These are phyloP conservation scores for Musa beccarii DNA, from an alignment of 176 grass and related monocot genomes.

Conservation along the genomic window DNA sequence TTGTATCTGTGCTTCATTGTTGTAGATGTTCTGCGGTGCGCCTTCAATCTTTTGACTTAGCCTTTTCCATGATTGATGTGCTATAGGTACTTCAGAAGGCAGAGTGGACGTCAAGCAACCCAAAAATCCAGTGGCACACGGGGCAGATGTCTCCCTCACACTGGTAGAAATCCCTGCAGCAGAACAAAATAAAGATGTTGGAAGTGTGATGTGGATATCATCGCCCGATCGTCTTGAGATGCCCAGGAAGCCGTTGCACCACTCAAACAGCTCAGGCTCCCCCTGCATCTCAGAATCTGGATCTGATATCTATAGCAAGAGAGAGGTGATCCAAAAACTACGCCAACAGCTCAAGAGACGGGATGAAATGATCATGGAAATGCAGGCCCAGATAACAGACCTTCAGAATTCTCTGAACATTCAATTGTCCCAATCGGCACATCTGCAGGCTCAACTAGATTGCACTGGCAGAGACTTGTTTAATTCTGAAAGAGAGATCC, in stretches of 20 bases:
- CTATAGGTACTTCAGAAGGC: constrained; percentile 6
- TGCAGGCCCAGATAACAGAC: constrained; percentile 39
- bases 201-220: constrained; percentile 32
- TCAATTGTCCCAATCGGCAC: constrained; percentile 23
- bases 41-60: not conserved
- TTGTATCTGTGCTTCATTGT: not conserved
- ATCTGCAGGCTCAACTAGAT: constrained; percentile 39
- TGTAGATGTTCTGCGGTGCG: not conserved
- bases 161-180: constrained; percentile 18
- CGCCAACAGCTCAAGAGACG: constrained; percentile 41
- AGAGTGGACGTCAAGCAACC: constrained; percentile 18
- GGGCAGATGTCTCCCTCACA: constrained; percentile 30
- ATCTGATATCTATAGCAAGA: constrained; percentile 42
- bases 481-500: constrained; percentile 40
- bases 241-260: constrained; percentile 30
- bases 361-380: constrained; percentile 53
- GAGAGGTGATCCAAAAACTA: constrained; percentile 47
- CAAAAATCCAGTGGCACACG: constrained; percentile 4
- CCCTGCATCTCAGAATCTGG: constrained; percentile 39
- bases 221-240: constrained; percentile 35
- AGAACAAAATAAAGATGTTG: constrained; percentile 26
- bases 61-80: not conserved
- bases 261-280: constrained; percentile 38
- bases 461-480: constrained; percentile 31
- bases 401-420: constrained; percentile 35